Base-by-base conservation (phyloP, 768 basidiomycete species). In the Tylopilus balloui region DNA sequence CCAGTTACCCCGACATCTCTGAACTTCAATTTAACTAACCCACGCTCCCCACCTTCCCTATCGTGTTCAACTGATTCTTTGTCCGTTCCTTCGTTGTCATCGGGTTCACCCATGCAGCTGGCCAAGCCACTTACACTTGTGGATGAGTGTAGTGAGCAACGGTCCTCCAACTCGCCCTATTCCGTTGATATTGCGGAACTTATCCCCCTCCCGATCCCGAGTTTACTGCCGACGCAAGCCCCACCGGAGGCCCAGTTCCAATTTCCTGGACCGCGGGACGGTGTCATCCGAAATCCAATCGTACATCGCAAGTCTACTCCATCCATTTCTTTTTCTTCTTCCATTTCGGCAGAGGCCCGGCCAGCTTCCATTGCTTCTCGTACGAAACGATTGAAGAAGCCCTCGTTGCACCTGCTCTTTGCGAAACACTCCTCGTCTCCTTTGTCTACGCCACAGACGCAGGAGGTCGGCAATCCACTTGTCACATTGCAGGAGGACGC, bases 371-470 rank as follows among this genome's bases (percentile, higher is more conserved):
- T 67, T 24, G 52, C 55, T 54, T 64, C 64, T 25, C 56, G 62
- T 40, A 61, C 68, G 21, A 64, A 63, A 46, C 72, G 70, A 49
- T 62, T 75, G 50, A 87, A 84, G 67, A 84, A 82, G 43, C 84
- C 88, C 0, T 88, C 86, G 3, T 66, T 88, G 48, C 80, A 80
- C 42, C 68, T 86, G 15, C 71, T 88, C 17, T 84, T 88, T 63
- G 73, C 82, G 27, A 86, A 84, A 69, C 78, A 75, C 41, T 81
- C 84, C 6, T 66, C 71, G 3, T 78, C 82, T 20, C 72, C 79
- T 3, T 57, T 63, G 40, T 62, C 67, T 31, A 37, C 58, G 47
- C 50, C 58, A 47, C 66, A 57, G 25, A 68, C 64, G 24, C 65
- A 68, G 8, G 54, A 49, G 11, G 44, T 53, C 24, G 42, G 50